A percentile compares a stretch with the other conserved stretches of the same genome.
Conservation (phyloP, 2,329 filamentous ascomycete genomes). For the Phaeosphaeria sp. region DNA sequence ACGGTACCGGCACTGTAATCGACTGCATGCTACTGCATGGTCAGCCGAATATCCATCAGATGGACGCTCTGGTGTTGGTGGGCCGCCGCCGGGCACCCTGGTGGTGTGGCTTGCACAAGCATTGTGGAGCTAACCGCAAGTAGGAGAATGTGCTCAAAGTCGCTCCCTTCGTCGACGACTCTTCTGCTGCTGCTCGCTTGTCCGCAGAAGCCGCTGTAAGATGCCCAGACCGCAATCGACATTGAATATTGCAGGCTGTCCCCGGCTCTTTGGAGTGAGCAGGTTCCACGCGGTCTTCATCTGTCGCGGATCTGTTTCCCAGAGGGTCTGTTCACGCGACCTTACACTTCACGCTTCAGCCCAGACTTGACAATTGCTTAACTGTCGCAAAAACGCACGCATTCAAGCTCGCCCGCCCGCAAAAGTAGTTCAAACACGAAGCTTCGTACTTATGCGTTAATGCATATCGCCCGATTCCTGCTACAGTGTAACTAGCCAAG, state of each 20-base stretch:
- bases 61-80: slow-evolving; percentile 15
- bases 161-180: slow-evolving; percentile 24
- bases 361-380: slow-evolving; percentile 34
- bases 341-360: slow-evolving; percentile 43
- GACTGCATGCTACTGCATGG: slow-evolving; percentile 20
- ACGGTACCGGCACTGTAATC: slow-evolving; percentile 11
- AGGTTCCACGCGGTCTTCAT: not conserved
- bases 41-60: slow-evolving; percentile 9
- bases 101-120: slow-evolving; percentile 21
- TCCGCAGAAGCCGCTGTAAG: slow-evolving; percentile 5
- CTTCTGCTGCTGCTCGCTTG: slow-evolving; percentile 16
- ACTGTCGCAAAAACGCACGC: slow-evolving; percentile 42
- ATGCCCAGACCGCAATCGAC: not conserved
- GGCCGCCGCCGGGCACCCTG: slow-evolving; percentile 13
- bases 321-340: slow-evolving; percentile 12
- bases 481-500: slow-evolving; percentile 21
- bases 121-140: slow-evolving; percentile 23
- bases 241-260: not conserved
- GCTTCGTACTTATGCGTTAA: slow-evolving; percentile 31
- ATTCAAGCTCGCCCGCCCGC: slow-evolving; percentile 25
- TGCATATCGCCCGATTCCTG: slow-evolving; percentile 23
- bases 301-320: not conserved
- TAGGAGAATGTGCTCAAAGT: slow-evolving; percentile 39
- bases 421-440: slow-evolving; percentile 19
- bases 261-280: not conserved